These are phyloP conservation scores for Aureobasidium vineae DNA, from an alignment of 2,329 filamentous ascomycete genomes.

Conservation along the genomic window DNA sequence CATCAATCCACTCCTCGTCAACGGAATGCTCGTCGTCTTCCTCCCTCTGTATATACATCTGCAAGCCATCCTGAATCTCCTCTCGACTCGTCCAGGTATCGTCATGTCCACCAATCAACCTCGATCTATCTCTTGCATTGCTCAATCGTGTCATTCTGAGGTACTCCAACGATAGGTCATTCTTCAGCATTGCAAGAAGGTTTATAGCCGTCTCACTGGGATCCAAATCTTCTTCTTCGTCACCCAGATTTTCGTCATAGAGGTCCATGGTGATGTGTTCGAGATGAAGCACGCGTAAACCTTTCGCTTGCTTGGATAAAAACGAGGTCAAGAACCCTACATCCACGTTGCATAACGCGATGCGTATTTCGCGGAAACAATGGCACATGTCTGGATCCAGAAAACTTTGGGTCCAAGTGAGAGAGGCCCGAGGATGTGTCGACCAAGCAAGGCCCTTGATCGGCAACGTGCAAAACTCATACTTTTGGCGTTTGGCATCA, in stretches of 20 bases:
- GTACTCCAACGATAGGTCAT: not conserved
- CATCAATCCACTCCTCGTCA: not conserved
- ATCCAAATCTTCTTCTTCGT: not conserved
- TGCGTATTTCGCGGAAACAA: not conserved
- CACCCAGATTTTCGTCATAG: not conserved
- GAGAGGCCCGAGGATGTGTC: not conserved
- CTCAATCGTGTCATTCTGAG: not conserved
- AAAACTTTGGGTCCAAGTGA: not conserved
- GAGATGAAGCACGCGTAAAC: not conserved
- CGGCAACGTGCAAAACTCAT: not conserved
- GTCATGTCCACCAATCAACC: constrained; percentile 8
- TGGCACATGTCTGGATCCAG: not conserved
- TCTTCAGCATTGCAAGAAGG: not conserved
- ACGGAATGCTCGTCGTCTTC: constrained; percentile 9
- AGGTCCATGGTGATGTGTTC: not conserved
- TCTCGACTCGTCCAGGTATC: not conserved
- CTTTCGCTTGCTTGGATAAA: not conserved
- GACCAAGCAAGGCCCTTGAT: not conserved
- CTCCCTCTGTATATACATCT: constrained; percentile 1
- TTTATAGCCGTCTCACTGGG: not conserved
- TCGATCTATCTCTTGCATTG: not conserved
- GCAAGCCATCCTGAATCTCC: not conserved
- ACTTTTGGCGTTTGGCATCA: not conserved
- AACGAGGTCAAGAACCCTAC: not conserved
- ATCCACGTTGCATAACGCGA: not conserved